Conservation (phyloP, 208 protist species). For the Leishmania lainsoni region DNA sequence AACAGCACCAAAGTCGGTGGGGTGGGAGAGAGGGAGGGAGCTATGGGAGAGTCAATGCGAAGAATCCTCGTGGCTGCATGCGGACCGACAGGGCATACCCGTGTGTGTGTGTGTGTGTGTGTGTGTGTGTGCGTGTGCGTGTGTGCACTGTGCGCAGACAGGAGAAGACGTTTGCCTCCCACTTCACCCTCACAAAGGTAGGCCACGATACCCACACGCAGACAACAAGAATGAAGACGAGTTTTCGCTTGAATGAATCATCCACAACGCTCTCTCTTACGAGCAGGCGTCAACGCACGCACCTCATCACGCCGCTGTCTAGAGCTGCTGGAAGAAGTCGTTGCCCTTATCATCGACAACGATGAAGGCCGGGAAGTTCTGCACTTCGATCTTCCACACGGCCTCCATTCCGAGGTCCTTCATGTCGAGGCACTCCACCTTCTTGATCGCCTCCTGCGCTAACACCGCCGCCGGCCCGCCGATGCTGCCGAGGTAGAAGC, state of each 20-base stretch:
- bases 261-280: not conserved
- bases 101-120: no score
- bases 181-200: not conserved
- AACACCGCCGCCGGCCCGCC: slow-evolving; percentile 96
- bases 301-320: slow-evolving; percentile 19
- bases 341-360: slow-evolving; percentile 98
- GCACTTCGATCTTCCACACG: slow-evolving; percentile 95
- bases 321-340: slow-evolving; percentile 93
- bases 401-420: slow-evolving; percentile 93
- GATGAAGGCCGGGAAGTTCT: slow-evolving; percentile 98
- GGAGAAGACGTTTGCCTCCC: not conserved
- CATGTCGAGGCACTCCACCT: slow-evolving; percentile 94
- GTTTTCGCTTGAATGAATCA: not conserved
- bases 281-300: not conserved
- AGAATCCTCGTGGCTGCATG: no score
- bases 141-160: no score
- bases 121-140: no score
- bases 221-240: not conserved
- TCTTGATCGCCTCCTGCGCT: slow-evolving; percentile 92
- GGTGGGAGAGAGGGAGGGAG: not conserved
- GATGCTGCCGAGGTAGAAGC: slow-evolving; percentile 98
- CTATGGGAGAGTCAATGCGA: not conserved
- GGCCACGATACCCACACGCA: not conserved
- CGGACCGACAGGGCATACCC: no score
- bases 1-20: not conserved